phyloP scores from a whole-genome alignment of 2,329 filamentous ascomycete species.

The Aspergillus felis region DNA sequence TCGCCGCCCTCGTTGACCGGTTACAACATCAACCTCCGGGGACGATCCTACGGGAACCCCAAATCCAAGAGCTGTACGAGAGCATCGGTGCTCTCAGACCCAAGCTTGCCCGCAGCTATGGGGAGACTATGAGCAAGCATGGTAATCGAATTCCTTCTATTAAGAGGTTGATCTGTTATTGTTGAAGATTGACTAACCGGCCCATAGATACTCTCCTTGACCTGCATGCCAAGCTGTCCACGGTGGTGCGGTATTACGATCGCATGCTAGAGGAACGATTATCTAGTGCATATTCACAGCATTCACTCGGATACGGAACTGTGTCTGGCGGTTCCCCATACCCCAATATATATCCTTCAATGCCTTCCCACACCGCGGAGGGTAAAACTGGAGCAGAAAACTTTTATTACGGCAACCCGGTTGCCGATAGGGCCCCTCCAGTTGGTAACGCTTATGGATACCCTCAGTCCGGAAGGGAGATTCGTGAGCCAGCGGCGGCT shows the following conservation, averaged over 20 bases:
- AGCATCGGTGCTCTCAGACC: slow-evolving; percentile 90
- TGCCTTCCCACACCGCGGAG: slow-evolving; percentile 54
- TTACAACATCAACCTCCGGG: slow-evolving; percentile 92
- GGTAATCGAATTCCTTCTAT: slow-evolving; percentile 52
- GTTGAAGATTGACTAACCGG: slow-evolving; percentile 14
- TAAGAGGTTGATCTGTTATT: background rate
- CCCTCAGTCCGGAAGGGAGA: slow-evolving; percentile 29
- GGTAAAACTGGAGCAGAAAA: slow-evolving; percentile 62
- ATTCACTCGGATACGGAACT: slow-evolving; percentile 60
- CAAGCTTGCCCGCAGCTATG: slow-evolving; percentile 91
- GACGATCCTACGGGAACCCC: slow-evolving; percentile 92
- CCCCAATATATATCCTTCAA: slow-evolving; percentile 66
- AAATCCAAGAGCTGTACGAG: slow-evolving; percentile 97
- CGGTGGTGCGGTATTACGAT: slow-evolving; percentile 95
- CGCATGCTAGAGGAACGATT: slow-evolving; percentile 95
- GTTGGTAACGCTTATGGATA: slow-evolving; percentile 51
- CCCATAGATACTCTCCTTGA: slow-evolving; percentile 79
- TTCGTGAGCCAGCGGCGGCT: slow-evolving; percentile 7
- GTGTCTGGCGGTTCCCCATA: slow-evolving; percentile 47
- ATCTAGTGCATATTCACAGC: slow-evolving; percentile 86
- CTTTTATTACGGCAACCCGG: slow-evolving; percentile 71
- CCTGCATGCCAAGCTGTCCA: slow-evolving; percentile 89
- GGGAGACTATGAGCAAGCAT: slow-evolving; percentile 99
- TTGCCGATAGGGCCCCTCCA: slow-evolving; percentile 44
- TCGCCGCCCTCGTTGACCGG: slow-evolving; percentile 88